Conservation (phyloP, 768 basidiomycete species). For the Tricholoma matsutake region DNA sequence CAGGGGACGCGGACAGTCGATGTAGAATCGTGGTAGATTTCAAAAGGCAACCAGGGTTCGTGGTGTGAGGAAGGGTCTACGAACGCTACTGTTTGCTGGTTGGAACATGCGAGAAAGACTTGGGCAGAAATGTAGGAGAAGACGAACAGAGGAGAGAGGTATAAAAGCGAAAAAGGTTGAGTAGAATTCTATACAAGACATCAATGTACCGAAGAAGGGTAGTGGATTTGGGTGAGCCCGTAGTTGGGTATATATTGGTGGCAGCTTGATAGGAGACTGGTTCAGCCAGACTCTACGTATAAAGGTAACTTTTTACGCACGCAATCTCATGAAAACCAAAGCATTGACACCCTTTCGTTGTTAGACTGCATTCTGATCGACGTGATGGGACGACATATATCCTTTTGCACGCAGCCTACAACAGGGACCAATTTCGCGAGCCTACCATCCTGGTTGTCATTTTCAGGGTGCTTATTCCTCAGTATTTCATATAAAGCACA, state of each 20-base stretch:
- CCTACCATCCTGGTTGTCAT: no score
- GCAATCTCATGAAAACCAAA: slow-evolving; percentile 38
- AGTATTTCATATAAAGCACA: no score
- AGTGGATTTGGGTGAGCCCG: slow-evolving; percentile 30
- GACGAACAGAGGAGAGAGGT: slow-evolving; percentile 11
- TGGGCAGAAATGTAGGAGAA: no score
- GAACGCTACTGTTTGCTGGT: slow-evolving; percentile 54
- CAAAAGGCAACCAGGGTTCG: slow-evolving; percentile 87
- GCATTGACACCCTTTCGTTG: no score
- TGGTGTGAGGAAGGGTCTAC: slow-evolving; percentile 80
- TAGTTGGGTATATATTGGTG: slow-evolving; percentile 50
- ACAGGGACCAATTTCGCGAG: no score
- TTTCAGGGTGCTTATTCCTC: no score
- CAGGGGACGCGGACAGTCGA: slow-evolving; percentile 62
- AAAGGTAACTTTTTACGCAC: slow-evolving; percentile 32
- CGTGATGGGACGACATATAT: no score
- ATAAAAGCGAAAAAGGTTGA: slow-evolving; percentile 50
- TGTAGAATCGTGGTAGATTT: slow-evolving; percentile 64
- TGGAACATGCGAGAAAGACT: neutral
- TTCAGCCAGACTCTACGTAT: neutral
- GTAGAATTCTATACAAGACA: slow-evolving; percentile 57
- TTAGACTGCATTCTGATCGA: no score
- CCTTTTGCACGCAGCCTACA: no score
- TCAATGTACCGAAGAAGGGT: slow-evolving; percentile 53
- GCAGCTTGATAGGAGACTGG: slow-evolving; percentile 36